Conservation (phyloP, 1,139 yeast species). For the Debaryomyces sp. region DNA sequence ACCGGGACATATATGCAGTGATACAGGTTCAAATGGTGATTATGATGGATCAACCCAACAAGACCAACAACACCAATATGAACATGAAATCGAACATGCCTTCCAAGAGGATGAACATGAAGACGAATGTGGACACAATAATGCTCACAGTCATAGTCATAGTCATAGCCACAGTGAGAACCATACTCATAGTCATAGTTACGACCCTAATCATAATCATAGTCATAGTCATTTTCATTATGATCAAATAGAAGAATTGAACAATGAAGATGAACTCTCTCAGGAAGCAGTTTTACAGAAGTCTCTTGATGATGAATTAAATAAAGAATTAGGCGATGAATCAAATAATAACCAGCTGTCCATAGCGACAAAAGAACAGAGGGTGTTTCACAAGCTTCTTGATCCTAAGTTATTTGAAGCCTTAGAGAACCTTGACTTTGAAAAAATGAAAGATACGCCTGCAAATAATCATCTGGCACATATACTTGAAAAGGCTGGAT, state of each 20-base stretch:
- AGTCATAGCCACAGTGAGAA: conserved; percentile 8
- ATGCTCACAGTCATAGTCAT: conserved; percentile 5
- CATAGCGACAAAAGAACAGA: conserved; percentile 12
- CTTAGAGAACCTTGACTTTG: conserved; percentile 25
- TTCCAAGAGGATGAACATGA: conserved; percentile 1
- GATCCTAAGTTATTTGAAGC: conserved; percentile 37
- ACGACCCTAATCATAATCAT: conserved; percentile 10
- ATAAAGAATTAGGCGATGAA: background rate
- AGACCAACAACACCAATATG: background rate
- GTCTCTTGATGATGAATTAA: conserved; percentile 10
- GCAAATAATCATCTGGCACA: conserved; percentile 22
- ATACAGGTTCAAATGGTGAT: conserved; percentile 1
- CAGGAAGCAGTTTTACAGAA: background rate
- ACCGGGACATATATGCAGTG: background rate
- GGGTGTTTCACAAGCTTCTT: conserved; percentile 26
- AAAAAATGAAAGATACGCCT: conserved; percentile 27
- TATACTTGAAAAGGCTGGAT: conserved; percentile 31
- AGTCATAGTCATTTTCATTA: conserved; percentile 3
- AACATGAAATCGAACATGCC: conserved; percentile 2
- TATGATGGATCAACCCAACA: background rate
- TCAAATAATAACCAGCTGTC: conserved; percentile 1
- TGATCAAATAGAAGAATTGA: conserved; percentile 1
- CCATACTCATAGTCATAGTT: conserved; percentile 6
- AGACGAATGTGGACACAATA: background rate
- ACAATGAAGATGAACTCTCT: background rate